Percentiles rank a stretch among this genome's conserved stretches.
Evolutionary conservation across 345 rosid genomes (phyloP).

Genomic region (Nasturtium officinale): DNA sequence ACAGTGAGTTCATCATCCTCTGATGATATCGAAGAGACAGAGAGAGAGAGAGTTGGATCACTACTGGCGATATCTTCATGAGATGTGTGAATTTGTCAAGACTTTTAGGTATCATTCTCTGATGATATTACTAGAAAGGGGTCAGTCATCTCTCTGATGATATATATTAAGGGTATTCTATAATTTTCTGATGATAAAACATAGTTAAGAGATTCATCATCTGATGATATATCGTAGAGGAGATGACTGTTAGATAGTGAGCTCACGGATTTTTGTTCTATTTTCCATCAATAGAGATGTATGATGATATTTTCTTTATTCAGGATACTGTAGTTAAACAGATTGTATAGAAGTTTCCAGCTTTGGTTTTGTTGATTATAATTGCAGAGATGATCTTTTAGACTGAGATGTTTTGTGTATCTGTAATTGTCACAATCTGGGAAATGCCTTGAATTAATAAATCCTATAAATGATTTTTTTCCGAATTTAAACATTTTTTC

Average conservation of each 20-base stretch:
- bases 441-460: not conserved
- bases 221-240: conserved; percentile 28
- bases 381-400: conserved; percentile 4
- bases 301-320: conserved; percentile 22
- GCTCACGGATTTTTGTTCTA: conserved; percentile 18
- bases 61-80: conserved; percentile 38
- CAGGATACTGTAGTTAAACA: not conserved
- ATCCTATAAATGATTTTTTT: not conserved
- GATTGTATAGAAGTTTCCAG: conserved; percentile 19
- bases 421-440: conserved; percentile 3
- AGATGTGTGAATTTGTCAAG: conserved; percentile 11
- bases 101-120: conserved; percentile 27
- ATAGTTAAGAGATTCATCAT: conserved; percentile 28
- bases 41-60: conserved; percentile 28
- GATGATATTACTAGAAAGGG: conserved; percentile 31
- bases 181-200: conserved; percentile 34
- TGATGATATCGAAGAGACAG: conserved; percentile 34
- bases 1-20: conserved; percentile 45
- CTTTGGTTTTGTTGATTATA: conserved; percentile 2
- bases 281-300: conserved; percentile 9
- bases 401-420: not conserved
- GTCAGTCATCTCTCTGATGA: conserved; percentile 38
- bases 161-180: conserved; percentile 26
- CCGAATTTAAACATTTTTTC: not conserved
- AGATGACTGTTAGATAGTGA: conserved; percentile 25